Percentiles rank a stretch among this genome's conserved stretches.
Conservation (phyloP, 768 basidiomycete species). For the Coprinellus aureogranulatus region DNA sequence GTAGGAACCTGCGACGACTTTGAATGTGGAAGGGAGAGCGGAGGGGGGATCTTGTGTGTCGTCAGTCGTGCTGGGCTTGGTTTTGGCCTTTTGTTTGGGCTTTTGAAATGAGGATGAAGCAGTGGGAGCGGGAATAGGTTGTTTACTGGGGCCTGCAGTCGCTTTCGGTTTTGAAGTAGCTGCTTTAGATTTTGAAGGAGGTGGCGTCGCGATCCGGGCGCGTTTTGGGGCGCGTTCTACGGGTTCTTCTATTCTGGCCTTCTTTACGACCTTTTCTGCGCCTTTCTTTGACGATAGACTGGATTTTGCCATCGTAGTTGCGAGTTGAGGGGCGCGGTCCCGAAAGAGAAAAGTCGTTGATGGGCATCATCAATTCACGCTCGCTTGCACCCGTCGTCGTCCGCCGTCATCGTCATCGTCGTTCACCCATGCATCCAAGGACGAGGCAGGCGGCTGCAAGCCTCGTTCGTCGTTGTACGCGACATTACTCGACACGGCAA, state of each 20-base stretch:
- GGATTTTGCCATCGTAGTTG: conserved; percentile 4
- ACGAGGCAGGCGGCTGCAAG: neutral
- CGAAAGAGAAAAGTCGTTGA: neutral
- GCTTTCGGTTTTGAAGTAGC: no score
- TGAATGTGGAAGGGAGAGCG: conserved; percentile 62
- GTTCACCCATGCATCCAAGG: neutral
- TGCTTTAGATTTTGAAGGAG: neutral
- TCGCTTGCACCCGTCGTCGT: no score
- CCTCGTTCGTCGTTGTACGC: neutral
- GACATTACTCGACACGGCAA: conserved; percentile 14
- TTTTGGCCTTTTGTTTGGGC: conserved; percentile 16
- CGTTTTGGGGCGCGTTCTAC: conserved; percentile 10
- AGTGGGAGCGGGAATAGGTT: conserved; percentile 5
- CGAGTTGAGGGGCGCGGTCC: neutral
- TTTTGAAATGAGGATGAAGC: neutral
- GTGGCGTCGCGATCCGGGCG: conserved; percentile 16
- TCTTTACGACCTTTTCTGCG: conserved; percentile 26
- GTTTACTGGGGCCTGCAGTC: conserved; percentile 8
- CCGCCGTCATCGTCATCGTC: neutral
- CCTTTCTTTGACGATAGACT: neutral
- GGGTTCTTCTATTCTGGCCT: conserved; percentile 19
- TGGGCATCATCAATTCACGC: neutral
- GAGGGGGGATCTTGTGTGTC: conserved; percentile 14
- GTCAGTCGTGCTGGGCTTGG: conserved; percentile 20
- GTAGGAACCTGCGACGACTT: conserved; percentile 89